phyloP scores from a whole-genome alignment of 2,329 filamentous ascomycete genomes.

The Nemania sp. region DNA sequence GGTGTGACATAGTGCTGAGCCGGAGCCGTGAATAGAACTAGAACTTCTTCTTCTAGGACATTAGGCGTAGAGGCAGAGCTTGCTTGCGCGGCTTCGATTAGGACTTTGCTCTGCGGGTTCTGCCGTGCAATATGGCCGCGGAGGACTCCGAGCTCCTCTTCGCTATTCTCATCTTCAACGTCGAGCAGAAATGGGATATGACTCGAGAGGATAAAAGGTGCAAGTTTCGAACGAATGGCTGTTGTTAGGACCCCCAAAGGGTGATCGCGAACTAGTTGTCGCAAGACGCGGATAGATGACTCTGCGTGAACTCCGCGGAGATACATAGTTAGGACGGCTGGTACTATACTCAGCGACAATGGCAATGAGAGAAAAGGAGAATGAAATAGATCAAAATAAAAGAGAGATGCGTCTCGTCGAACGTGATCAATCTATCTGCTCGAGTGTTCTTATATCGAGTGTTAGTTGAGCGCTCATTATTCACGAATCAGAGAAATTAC shows the following conservation, averaged over 20 bases:
- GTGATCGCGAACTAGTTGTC: constrained; percentile 25
- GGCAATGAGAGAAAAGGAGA: neutral
- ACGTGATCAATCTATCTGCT: neutral
- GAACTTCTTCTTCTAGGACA: constrained; percentile 25
- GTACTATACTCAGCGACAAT: neutral
- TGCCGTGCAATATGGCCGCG: constrained; percentile 29
- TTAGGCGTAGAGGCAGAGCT: constrained; percentile 4
- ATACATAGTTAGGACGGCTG: constrained; percentile 14
- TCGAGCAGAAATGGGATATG: constrained; percentile 31
- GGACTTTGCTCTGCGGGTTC: constrained; percentile 30
- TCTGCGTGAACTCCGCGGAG: constrained; percentile 26
- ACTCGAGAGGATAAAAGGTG: constrained; percentile 29
- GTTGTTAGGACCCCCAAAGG: constrained; percentile 26
- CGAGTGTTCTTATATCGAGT: constrained; percentile 10
- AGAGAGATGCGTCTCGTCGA: neutral
- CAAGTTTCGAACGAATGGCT: constrained; percentile 28
- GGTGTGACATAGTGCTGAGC: constrained; percentile 32
- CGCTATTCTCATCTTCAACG: constrained; percentile 19
- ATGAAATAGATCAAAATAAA: neutral
- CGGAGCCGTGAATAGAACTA: constrained; percentile 26
- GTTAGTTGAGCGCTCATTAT: neutral
- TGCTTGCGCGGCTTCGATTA: constrained; percentile 29
- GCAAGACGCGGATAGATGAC: constrained; percentile 21
- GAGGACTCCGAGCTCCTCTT: constrained; percentile 27
- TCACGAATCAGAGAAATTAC: constrained; percentile 2